These are phyloP conservation scores for Phylloporus rhodoxanthus DNA, from an alignment of 768 basidiomycete species.

Conservation along the genomic window DNA sequence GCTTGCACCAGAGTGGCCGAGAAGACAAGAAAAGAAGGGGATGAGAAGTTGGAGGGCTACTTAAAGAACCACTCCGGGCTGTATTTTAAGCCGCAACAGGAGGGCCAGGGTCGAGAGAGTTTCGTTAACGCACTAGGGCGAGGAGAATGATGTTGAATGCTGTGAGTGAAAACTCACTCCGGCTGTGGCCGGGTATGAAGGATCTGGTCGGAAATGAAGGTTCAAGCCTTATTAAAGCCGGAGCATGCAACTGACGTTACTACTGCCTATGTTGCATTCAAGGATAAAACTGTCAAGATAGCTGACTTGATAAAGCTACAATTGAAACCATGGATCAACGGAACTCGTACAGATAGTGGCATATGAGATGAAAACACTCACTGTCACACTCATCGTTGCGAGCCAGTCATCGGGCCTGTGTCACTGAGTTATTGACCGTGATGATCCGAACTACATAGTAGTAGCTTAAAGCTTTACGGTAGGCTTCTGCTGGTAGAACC, in stretches of 20 bases:
- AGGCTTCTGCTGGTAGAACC: not conserved
- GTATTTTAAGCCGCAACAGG: slow-evolving; percentile 8
- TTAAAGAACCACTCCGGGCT: not conserved
- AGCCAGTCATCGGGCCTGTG: too few relatives aligned
- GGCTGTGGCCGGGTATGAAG: not conserved
- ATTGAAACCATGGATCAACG: not conserved
- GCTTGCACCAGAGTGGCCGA: not conserved
- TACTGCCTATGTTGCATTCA: not conserved
- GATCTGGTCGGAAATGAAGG: slow-evolving; percentile 2
- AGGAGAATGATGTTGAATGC: not conserved
- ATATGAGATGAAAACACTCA: not conserved
- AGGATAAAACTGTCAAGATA: slow-evolving; percentile 6
- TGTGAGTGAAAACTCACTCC: not conserved
- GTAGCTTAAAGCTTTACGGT: not conserved
- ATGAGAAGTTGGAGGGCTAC: not conserved
- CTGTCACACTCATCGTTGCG: not conserved
- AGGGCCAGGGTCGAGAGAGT: not conserved
- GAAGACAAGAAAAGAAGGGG: not conserved
- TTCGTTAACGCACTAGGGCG: slow-evolving; percentile 2
- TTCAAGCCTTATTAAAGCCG: not conserved
- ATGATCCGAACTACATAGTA: not conserved
- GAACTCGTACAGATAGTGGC: not conserved
- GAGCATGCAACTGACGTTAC: slow-evolving; percentile 4
- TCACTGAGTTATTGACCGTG: too few relatives aligned
- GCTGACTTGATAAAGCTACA: not conserved